phyloP scores from a whole-genome alignment of 176 grass and related monocot genomes.

The Miscanthus lutarioriparius region DNA sequence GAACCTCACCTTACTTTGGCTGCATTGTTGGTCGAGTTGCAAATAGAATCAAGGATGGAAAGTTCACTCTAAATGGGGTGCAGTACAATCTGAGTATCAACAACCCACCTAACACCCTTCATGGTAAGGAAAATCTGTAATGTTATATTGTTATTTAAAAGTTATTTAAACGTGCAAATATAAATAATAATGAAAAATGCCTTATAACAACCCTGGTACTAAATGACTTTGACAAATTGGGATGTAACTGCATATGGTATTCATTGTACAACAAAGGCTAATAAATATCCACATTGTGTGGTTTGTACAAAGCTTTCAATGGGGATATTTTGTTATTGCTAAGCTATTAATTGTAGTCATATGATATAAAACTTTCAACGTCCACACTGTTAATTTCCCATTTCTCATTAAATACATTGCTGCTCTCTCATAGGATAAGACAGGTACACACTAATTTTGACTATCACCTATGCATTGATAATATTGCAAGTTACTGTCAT shows the following conservation, averaged over 20 bases:
- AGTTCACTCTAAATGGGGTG: constrained; percentile 68
- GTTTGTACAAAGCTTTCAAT: not conserved
- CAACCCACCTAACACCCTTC: constrained; percentile 74
- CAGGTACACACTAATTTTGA: not conserved
- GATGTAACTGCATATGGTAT: not conserved
- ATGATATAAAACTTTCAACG: not conserved
- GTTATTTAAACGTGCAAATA: not conserved
- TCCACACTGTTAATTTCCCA: not conserved
- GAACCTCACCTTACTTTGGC: constrained; percentile 75
- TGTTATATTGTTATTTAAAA: not conserved
- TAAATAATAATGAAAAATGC: constrained; percentile 8
- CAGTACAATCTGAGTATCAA: constrained; percentile 73
- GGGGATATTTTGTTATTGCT: not conserved
- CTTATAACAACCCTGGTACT: not conserved
- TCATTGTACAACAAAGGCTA: not conserved
- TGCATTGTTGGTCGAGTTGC: constrained; percentile 90
- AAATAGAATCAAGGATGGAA: constrained; percentile 85
- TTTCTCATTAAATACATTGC: not conserved
- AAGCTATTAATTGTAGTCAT: not conserved
- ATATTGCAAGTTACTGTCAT: not conserved
- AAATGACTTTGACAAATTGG: not conserved
- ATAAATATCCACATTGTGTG: not conserved
- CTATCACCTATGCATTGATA: not conserved
- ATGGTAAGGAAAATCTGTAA: constrained; percentile 47
- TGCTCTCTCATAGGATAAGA: not conserved